Evolutionary conservation across 257 asterid species (phyloP).

Genomic region (Mentha longifolia): DNA sequence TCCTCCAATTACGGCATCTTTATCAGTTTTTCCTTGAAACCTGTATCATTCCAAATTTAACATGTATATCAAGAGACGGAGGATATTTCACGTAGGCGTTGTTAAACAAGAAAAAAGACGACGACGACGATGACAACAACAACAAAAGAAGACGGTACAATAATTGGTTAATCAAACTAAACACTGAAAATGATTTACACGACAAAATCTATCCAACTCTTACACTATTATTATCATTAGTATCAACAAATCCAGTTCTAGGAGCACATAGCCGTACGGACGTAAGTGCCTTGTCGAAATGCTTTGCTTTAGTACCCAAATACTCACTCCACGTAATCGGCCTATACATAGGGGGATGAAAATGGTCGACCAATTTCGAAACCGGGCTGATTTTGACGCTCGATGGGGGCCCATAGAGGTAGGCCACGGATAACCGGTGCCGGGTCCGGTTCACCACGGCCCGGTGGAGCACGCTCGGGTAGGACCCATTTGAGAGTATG

Average conservation of each 20-base stretch:
- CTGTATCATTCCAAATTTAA: too few species aligned
- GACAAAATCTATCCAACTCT: constrained; percentile 45
- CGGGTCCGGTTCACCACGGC: constrained; percentile 77
- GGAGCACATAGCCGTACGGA: constrained; percentile 61
- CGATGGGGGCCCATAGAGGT: constrained; percentile 76
- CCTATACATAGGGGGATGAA: constrained; percentile 64
- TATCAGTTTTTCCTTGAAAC: too few species aligned
- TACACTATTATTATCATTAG: constrained; percentile 56
- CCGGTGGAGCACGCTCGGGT: constrained; percentile 78
- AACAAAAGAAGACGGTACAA: background rate
- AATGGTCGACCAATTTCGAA: constrained; percentile 54
- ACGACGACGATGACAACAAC: background rate
- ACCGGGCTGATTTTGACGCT: constrained; percentile 62
- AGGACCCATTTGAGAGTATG: constrained; percentile 77
- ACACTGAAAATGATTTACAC: background rate
- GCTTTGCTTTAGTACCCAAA: constrained; percentile 73
- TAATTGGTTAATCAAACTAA: background rate
- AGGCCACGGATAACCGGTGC: constrained; percentile 72
- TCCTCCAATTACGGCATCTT: too few species aligned
- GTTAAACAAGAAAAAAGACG: too few species aligned
- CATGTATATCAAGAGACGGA: too few species aligned
- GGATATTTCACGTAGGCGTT: background rate
- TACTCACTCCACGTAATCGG: constrained; percentile 85
- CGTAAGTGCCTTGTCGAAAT: constrained; percentile 80
- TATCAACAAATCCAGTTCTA: constrained; percentile 47